Conservation (phyloP, 768 basidiomycete species). For the Lactarius tabidus region DNA sequence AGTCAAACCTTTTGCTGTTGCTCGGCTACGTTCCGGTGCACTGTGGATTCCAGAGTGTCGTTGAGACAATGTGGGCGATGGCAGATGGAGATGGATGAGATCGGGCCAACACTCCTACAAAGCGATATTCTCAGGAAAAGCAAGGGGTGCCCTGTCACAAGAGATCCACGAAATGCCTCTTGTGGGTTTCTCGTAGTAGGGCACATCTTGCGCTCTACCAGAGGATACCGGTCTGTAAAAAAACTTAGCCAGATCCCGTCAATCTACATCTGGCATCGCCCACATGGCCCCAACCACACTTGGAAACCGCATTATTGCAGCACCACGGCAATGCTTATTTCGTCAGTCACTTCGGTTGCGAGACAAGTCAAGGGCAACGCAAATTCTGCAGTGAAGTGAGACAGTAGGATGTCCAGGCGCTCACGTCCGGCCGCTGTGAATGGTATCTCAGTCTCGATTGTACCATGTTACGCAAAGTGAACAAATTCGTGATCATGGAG, state of each 20-base stretch:
- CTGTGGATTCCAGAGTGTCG: neutral
- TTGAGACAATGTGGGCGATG: neutral
- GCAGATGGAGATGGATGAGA: neutral
- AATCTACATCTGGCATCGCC: neutral
- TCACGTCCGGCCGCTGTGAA: no score
- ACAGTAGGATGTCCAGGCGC: neutral
- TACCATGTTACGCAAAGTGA: no score
- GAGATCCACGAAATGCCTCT: neutral
- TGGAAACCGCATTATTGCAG: neutral
- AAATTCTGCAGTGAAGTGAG: neutral
- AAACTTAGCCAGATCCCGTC: neutral
- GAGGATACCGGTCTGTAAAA: neutral
- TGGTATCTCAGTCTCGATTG: no score
- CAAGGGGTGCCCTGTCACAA: neutral
- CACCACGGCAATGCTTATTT: neutral
- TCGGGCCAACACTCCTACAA: neutral
- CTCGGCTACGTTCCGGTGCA: no score
- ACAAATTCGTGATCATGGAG: no score
- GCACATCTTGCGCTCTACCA: neutral
- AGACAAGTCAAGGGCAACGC: neutral
- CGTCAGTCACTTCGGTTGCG: neutral
- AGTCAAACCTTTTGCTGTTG: neutral
- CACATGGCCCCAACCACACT: neutral
- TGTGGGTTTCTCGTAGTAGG: neutral
- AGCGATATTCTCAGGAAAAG: neutral